Conservation (phyloP, 768 basidiomycete species). For the Mycena vulgaris region DNA sequence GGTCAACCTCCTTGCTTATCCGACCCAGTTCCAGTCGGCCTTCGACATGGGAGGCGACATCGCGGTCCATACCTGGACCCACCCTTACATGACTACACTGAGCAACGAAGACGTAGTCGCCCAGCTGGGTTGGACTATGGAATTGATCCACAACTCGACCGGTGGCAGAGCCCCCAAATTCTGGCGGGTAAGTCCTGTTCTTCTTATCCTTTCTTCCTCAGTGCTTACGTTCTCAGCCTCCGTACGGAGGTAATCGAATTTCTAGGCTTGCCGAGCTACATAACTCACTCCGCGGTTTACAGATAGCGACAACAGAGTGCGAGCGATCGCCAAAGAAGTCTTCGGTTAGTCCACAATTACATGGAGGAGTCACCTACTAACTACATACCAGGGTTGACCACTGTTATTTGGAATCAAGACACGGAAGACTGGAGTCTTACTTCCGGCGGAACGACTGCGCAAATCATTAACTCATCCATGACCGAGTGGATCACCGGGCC, state of each 20-base stretch:
- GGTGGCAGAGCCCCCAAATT: slow-evolving; percentile 79
- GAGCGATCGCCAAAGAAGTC: slow-evolving; percentile 89
- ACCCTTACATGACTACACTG: slow-evolving; percentile 87
- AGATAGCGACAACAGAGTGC: slow-evolving; percentile 84
- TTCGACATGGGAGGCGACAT: slow-evolving; percentile 64
- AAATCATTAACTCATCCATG: slow-evolving; percentile 65
- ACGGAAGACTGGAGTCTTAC: slow-evolving; percentile 84
- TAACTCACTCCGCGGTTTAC: background rate
- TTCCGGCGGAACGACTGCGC: slow-evolving; percentile 57
- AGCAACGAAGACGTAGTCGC: slow-evolving; percentile 78
- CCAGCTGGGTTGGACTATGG: slow-evolving; percentile 86
- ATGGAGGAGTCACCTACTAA: too few relatives aligned
- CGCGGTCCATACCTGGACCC: slow-evolving; percentile 77
- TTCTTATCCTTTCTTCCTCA: background rate
- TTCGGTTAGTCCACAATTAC: too few relatives aligned
- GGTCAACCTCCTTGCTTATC: slow-evolving; percentile 74
- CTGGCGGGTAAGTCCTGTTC: slow-evolving; percentile 67
- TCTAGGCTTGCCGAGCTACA: background rate
- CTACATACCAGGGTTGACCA: too few relatives aligned
- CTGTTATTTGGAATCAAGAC: slow-evolving; percentile 94
- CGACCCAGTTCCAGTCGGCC: slow-evolving; percentile 68
- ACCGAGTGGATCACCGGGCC: slow-evolving; percentile 74
- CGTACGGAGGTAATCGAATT: slow-evolving; percentile 68
- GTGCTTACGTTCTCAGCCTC: slow-evolving; percentile 59
- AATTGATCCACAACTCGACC: slow-evolving; percentile 84